A percentile compares a stretch with the other conserved stretches of the same genome.
Evolutionary conservation across 805 yeast species (phyloP).

Genomic region (Yamadazyma olivae): DNA sequence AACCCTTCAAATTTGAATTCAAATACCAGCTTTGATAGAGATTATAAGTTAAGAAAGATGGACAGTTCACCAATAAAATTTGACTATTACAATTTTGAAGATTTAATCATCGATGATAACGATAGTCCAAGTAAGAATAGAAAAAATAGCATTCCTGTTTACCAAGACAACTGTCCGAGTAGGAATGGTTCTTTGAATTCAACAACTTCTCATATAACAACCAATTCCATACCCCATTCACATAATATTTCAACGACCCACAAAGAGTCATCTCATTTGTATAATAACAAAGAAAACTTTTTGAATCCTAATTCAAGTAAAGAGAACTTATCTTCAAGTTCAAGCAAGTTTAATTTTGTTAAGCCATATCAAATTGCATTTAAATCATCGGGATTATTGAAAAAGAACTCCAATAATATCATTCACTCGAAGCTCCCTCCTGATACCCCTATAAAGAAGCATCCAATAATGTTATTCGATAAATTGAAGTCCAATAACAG

Average conservation of each 20-base stretch:
- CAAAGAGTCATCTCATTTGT: background rate
- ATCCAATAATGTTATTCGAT: constrained; percentile 32
- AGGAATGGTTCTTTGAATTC: background rate
- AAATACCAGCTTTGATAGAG: background rate
- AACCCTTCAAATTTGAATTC: background rate
- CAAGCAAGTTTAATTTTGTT: constrained; percentile 52
- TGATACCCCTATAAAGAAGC: constrained; percentile 42
- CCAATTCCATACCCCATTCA: too few relatives aligned
- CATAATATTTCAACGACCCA: too few relatives aligned
- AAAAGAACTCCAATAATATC: constrained; percentile 32
- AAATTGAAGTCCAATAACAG: constrained; percentile 1
- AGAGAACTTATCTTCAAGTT: constrained; percentile 24
- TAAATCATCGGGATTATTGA: constrained; percentile 68
- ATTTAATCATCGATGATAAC: constrained; percentile 21
- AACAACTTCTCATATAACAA: constrained; percentile 1
- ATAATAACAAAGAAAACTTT: background rate
- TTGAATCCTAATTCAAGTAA: constrained; percentile 13
- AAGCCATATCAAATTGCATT: constrained; percentile 87
- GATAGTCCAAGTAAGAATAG: constrained; percentile 31
- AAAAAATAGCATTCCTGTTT: constrained; percentile 16
- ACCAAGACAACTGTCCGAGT: constrained; percentile 18
- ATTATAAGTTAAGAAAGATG: constrained; percentile 23
- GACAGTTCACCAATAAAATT: constrained; percentile 27
- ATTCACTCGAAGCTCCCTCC: constrained; percentile 29
- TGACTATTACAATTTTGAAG: constrained; percentile 26